Conservation (phyloP, 2,329 filamentous ascomycete genomes). For the Thielaviopsis ethacetica region DNA sequence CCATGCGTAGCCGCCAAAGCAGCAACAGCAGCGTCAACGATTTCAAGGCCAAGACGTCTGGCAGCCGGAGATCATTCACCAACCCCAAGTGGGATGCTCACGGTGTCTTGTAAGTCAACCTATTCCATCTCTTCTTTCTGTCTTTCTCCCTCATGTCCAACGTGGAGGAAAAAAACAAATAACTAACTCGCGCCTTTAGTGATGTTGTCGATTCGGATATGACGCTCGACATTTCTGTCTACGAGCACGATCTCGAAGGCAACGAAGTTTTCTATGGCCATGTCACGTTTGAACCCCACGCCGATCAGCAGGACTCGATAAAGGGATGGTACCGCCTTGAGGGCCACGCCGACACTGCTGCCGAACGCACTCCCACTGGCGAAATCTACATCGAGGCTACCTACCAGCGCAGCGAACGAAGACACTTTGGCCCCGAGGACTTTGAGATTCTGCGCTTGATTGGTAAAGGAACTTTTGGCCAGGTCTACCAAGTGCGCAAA, state of each 20-base stretch:
- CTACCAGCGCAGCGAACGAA: constrained; percentile 78
- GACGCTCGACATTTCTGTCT: constrained; percentile 82
- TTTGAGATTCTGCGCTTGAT: constrained; percentile 94
- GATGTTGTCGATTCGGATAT: constrained; percentile 88
- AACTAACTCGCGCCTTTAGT: constrained; percentile 30
- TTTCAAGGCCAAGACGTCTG: constrained; percentile 20
- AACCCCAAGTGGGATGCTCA: constrained; percentile 93
- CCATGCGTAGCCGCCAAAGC: constrained; percentile 91
- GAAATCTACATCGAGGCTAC: constrained; percentile 77
- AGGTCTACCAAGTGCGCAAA: constrained; percentile 97
- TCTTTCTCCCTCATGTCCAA: background rate
- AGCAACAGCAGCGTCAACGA: constrained; percentile 80
- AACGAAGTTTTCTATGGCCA: constrained; percentile 79
- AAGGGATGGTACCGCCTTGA: constrained; percentile 76
- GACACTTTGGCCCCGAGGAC: constrained; percentile 83
- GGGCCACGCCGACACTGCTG: constrained; percentile 52
- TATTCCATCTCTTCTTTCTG: background rate
- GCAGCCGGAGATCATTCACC: constrained; percentile 32
- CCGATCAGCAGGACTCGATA: constrained; percentile 51
- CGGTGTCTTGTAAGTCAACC: constrained; percentile 72
- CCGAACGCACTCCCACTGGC: constrained; percentile 45
- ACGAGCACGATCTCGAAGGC: constrained; percentile 62
- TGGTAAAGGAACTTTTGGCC: constrained; percentile 93
- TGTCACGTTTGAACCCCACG: constrained; percentile 58
- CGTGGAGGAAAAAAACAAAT: background rate